These are phyloP conservation scores for Cercospora sp. DNA, from an alignment of 2,329 filamentous ascomycete genomes.

Conservation along the genomic window DNA sequence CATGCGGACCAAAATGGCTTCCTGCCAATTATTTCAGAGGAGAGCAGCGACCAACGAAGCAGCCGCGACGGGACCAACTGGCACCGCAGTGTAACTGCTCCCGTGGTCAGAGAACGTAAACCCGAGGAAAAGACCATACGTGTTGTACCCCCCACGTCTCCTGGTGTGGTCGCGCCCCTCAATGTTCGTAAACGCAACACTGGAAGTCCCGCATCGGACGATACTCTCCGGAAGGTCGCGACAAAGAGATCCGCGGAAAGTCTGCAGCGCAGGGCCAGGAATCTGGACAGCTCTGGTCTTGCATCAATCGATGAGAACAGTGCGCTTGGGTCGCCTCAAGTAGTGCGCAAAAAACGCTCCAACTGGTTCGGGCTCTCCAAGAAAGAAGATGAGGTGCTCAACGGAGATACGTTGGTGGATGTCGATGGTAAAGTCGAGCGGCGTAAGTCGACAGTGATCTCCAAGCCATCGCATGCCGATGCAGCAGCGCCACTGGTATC, in stretches of 20 bases:
- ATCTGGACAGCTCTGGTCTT: slow-evolving; percentile 26
- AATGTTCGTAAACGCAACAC: slow-evolving; percentile 54
- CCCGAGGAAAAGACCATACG: slow-evolving; percentile 53
- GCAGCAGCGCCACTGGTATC: slow-evolving; percentile 36
- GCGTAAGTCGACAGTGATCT: slow-evolving; percentile 29
- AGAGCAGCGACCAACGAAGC: slow-evolving; percentile 38
- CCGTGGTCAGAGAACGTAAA: slow-evolving; percentile 37
- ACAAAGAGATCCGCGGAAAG: slow-evolving; percentile 28
- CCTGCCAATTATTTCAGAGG: slow-evolving; percentile 56
- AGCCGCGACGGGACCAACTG: slow-evolving; percentile 41
- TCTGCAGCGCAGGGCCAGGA: slow-evolving; percentile 22
- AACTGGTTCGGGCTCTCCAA: slow-evolving; percentile 47
- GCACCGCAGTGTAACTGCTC: slow-evolving; percentile 46
- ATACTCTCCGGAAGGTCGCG: slow-evolving; percentile 17
- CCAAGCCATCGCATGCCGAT: slow-evolving; percentile 35
- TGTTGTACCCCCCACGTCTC: slow-evolving; percentile 56
- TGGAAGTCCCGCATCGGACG: slow-evolving; percentile 32
- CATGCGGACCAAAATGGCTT: slow-evolving; percentile 36
- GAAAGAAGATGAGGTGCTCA: slow-evolving; percentile 25
- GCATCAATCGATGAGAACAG: slow-evolving; percentile 35
- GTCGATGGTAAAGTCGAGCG: slow-evolving; percentile 22
- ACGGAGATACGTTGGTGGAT: slow-evolving; percentile 11
- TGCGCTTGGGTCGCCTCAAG: slow-evolving; percentile 26
- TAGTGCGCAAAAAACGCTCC: slow-evolving; percentile 47
- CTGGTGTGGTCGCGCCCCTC: slow-evolving; percentile 53